Percentiles rank a stretch among this genome's conserved stretches.
phyloP scores from a whole-genome alignment of 441 rosid species.

The Rhodomyrtus psidioides region DNA sequence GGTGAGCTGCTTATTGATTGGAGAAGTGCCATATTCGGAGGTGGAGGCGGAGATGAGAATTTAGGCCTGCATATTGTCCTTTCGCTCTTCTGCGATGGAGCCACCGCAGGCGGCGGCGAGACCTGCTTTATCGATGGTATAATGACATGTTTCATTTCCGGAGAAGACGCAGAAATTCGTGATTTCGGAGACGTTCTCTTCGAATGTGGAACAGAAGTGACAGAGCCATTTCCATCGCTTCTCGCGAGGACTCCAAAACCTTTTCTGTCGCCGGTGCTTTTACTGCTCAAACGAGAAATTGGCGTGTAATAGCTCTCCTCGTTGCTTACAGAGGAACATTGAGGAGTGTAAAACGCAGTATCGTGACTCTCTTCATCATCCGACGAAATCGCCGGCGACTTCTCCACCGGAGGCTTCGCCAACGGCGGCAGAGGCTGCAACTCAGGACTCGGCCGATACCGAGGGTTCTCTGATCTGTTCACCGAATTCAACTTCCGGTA shows the following conservation, averaged over 20 bases:
- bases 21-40: slow-evolving; percentile 69
- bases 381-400: neutral
- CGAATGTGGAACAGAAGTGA: slow-evolving; percentile 47
- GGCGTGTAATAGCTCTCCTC: slow-evolving; percentile 65
- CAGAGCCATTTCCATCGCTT: neutral
- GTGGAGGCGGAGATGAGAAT: slow-evolving; percentile 76
- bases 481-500: slow-evolving; percentile 60
- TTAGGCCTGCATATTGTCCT: slow-evolving; percentile 39
- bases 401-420: neutral
- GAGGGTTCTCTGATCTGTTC: slow-evolving; percentile 52
- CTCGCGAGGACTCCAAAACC: neutral
- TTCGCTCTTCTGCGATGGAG: slow-evolving; percentile 24
- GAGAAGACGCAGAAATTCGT: slow-evolving; percentile 43
- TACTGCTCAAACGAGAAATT: neutral
- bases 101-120: slow-evolving; percentile 20
- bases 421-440: slow-evolving; percentile 63
- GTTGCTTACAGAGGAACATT: slow-evolving; percentile 58
- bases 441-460: slow-evolving; percentile 92
- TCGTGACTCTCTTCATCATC: slow-evolving; percentile 59
- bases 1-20: slow-evolving; percentile 38
- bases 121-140: slow-evolving; percentile 67
- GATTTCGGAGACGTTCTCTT: slow-evolving; percentile 86
- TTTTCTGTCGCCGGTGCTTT: neutral
- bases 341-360: slow-evolving; percentile 68
- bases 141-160: slow-evolving; percentile 89